A percentile compares a stretch with the other conserved stretches of the same genome.
Evolutionary conservation across 805 yeast genomes (phyloP).

Genomic region (Wickerhamomyces tratensis): DNA sequence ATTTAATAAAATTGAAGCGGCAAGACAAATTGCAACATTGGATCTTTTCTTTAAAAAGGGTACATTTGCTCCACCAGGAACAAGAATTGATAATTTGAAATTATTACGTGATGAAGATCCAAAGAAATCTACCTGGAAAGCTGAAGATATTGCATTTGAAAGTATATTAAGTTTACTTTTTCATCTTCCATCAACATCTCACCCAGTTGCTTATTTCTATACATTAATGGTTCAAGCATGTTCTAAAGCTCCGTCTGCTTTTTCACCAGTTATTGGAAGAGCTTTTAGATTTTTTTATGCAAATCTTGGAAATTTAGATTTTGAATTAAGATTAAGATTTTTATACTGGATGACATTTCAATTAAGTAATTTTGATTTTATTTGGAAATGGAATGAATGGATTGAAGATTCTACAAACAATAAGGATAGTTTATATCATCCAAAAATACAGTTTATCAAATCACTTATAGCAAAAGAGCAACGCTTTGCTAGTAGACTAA

Average conservation of each 20-base stretch:
- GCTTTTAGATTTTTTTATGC: slow-evolving; percentile 78
- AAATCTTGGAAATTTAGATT: slow-evolving; percentile 58
- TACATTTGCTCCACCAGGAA: slow-evolving; percentile 64
- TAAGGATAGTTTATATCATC: slow-evolving; percentile 46
- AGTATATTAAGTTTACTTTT: slow-evolving; percentile 70
- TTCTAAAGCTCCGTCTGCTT: slow-evolving; percentile 65
- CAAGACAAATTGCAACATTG: slow-evolving; percentile 70
- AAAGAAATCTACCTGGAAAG: slow-evolving; percentile 64
- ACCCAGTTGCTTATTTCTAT: slow-evolving; percentile 71
- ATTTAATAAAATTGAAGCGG: slow-evolving; percentile 81
- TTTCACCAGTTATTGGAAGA: slow-evolving; percentile 93
- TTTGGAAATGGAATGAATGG: slow-evolving; percentile 99
- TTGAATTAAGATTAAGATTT: slow-evolving; percentile 62
- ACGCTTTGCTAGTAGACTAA: slow-evolving; percentile 65
- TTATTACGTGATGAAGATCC: slow-evolving; percentile 27
- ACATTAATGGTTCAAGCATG: slow-evolving; percentile 83
- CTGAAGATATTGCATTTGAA: slow-evolving; percentile 85
- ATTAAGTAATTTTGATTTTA: slow-evolving; percentile 85
- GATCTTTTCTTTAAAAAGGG: slow-evolving; percentile 62
- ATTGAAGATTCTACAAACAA: slow-evolving; percentile 41
- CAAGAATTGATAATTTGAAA: slow-evolving; percentile 62
- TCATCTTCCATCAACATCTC: slow-evolving; percentile 58
- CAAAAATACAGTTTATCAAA: slow-evolving; percentile 61
- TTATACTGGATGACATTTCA: slow-evolving; percentile 92
- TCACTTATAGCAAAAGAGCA: slow-evolving; percentile 80